Evolutionary conservation across 768 basidiomycete genomes (phyloP).

Genomic region (Suillus spraguei): DNA sequence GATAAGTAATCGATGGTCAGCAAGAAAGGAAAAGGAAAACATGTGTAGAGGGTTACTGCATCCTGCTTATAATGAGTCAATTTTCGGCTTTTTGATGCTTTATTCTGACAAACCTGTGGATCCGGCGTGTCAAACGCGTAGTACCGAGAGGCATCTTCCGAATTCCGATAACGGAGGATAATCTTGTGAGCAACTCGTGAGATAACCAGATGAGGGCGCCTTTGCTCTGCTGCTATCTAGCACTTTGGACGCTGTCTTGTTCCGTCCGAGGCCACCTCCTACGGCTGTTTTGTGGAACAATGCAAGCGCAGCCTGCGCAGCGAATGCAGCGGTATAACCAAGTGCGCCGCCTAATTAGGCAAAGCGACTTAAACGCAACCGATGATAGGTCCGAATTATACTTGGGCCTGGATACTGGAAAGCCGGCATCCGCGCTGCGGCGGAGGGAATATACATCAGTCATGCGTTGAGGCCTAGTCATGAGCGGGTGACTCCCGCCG

Average conservation of each 20-base stretch:
- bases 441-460: conserved; percentile 19
- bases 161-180: background rate
- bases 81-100: background rate
- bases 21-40: conserved; percentile 2
- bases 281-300: no score
- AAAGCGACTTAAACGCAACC: no score
- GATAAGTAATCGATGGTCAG: conserved; percentile 9
- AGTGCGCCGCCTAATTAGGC: background rate
- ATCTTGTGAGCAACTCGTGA: background rate
- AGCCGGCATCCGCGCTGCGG: background rate
- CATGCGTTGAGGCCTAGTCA: background rate
- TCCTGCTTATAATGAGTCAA: background rate
- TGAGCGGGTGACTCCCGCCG: conserved; percentile 14
- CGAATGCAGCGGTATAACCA: background rate
- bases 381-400: no score
- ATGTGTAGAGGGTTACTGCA: background rate
- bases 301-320: no score
- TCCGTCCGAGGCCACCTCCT: background rate
- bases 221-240: background rate
- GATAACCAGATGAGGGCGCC: background rate
- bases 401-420: background rate
- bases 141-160: background rate
- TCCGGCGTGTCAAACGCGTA: background rate
- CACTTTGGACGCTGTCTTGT: background rate
- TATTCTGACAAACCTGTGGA: background rate